Evolutionary conservation across 345 rosid species (phyloP).

Genomic region (Bruguiera sexangula): DNA sequence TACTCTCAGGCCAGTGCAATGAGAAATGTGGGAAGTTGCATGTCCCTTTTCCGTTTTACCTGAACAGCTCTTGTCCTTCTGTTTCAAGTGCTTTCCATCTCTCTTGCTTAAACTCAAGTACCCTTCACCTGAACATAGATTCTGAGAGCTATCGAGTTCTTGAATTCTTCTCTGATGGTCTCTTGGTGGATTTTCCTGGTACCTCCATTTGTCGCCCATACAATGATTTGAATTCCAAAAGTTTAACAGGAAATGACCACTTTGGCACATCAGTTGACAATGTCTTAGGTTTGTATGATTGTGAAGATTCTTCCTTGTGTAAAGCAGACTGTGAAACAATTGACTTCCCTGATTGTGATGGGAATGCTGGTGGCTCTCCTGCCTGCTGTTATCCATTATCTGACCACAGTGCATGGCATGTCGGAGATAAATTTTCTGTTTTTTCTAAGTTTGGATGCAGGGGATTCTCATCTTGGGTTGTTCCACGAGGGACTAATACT

Average conservation of each 20-base stretch:
- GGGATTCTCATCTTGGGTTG: constrained; percentile 77
- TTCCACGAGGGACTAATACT: constrained; percentile 44
- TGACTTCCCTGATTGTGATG: constrained; percentile 59
- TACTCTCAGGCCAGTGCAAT: constrained; percentile 34
- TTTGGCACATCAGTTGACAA: constrained; percentile 65
- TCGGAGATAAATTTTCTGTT: constrained; percentile 57
- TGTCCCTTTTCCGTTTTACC: constrained; percentile 63
- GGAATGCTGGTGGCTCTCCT: constrained; percentile 41
- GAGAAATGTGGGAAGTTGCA: constrained; percentile 55
- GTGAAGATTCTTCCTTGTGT: constrained; percentile 82
- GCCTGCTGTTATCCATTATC: constrained; percentile 83
- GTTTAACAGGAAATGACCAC: constrained; percentile 38
- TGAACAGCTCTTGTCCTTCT: constrained; percentile 42
- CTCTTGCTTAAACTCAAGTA: constrained; percentile 57
- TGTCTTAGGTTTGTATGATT: constrained; percentile 69
- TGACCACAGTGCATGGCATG: constrained; percentile 60
- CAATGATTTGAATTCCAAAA: constrained; percentile 58
- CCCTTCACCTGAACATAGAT: constrained; percentile 54
- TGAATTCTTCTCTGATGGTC: constrained; percentile 65
- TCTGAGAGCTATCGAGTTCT: constrained; percentile 43
- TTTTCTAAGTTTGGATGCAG: constrained; percentile 76
- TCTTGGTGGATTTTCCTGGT: constrained; percentile 66
- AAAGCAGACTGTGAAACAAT: constrained; percentile 64
- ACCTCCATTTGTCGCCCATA: constrained; percentile 56
- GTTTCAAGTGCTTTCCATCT: constrained; percentile 43